Evolutionary conservation across 1,284 basidiomycete species (phyloP), one percentile per base, ranked within the genome.

Genomic region (Phellopilus nigrolimitatus): DNA sequence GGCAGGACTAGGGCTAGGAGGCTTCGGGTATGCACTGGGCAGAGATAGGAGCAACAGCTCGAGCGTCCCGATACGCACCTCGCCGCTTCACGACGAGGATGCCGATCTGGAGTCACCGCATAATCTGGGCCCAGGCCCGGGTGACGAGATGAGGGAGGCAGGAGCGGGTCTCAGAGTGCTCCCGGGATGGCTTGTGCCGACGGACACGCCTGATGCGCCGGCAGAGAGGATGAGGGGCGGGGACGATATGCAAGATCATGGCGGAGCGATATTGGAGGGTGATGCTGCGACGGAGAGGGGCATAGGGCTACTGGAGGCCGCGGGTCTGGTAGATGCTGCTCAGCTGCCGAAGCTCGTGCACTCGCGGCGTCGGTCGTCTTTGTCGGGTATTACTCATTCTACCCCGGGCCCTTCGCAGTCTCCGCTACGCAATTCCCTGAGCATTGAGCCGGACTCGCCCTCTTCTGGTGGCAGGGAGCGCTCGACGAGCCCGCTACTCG

Each of bases 1-100:
- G 30, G n/a, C 44, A 10, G 22, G 44, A 10, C 8, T 36, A n/a
- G 34, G 6, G 12, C 30, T 49, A 17, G 37, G 37, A 21, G 43
- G 28, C 17, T 4, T 24, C 19, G 39, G 15, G 22, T 39, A 28
- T 24, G 48, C 37, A 2, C 13, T 38, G 19, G 28, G 36, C 13
- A 37, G 45, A 38, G 45, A 25, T 7, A 25, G 47, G 19, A 31
- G 48, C 10, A 49, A 49, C 17, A 44, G 46, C 33, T 53, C 51
- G 7, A 37, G 37, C 7, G 34, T 34, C 3, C 22, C 34, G 25
- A 47, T 47, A 12, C 22, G 51, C n/a, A 47, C 45, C n/a, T 47
- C 51, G 4, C 51, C 51, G 9, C 31, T 53, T n/a, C 22, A 47
- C 4, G 51, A 39, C n/a, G 51, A 53, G 39, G 51, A 53, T 42